Evolutionary conservation across 2,329 filamentous ascomycete species (phyloP).

Genomic region (Hypoxylon sp.): DNA sequence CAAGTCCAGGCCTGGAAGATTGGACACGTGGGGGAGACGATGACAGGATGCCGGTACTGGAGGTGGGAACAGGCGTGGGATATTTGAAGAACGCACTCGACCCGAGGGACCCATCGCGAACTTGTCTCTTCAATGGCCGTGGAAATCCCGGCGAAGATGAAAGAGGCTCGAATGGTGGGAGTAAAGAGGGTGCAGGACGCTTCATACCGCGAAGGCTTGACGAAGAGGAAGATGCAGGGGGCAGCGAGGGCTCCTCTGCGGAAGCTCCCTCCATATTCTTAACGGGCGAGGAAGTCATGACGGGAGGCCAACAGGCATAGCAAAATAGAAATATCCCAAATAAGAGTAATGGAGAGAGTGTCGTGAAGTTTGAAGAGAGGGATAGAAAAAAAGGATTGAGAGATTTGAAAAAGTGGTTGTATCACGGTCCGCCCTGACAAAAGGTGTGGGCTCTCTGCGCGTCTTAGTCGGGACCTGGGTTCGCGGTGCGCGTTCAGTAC

Average conservation of each 20-base stretch:
- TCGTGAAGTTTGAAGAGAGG: constrained; percentile 44
- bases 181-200: constrained; percentile 75
- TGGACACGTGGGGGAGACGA: constrained; percentile 80
- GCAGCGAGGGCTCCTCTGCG: constrained; percentile 58
- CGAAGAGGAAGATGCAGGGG: constrained; percentile 47
- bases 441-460: constrained; percentile 44
- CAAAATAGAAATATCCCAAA: constrained; percentile 30
- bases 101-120: constrained; percentile 57
- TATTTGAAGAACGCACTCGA: constrained; percentile 76
- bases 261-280: constrained; percentile 49
- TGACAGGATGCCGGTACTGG: constrained; percentile 90
- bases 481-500: constrained; percentile 48
- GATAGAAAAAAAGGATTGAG: constrained; percentile 41
- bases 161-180: constrained; percentile 84
- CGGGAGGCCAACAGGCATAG: constrained; percentile 48
- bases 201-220: constrained; percentile 65
- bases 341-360: constrained; percentile 29
- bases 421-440: constrained; percentile 44
- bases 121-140: constrained; percentile 77
- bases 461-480: constrained; percentile 47
- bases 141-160: constrained; percentile 84
- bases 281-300: constrained; percentile 51
- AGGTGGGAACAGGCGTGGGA: constrained; percentile 94
- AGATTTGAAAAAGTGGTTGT: constrained; percentile 41
- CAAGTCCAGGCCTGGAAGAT: constrained; percentile 63